Evolutionary conservation across 2,329 filamentous ascomycete genomes (phyloP).

Genomic region (Cordyceps sp.): DNA sequence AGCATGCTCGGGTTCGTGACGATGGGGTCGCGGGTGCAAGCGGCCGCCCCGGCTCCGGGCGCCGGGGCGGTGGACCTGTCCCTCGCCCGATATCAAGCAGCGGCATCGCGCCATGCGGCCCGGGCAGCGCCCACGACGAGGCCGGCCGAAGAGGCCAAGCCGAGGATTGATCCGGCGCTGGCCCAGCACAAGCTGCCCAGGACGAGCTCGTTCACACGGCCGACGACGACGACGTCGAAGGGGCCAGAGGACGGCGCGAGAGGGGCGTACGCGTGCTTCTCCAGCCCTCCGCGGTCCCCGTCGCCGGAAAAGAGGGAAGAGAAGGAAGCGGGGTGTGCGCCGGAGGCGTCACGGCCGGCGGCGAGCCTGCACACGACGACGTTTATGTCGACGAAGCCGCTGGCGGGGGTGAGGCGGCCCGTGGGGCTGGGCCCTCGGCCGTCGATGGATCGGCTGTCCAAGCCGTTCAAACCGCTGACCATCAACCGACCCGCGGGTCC

Average conservation of each 20-base stretch:
- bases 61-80: too few species aligned
- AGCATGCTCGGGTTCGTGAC: constrained; percentile 25
- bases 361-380: constrained; percentile 36
- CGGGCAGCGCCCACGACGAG: constrained; percentile 1
- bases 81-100: too few species aligned
- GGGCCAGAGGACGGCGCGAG: constrained; percentile 12
- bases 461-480: constrained; percentile 40
- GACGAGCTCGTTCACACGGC: constrained; percentile 17
- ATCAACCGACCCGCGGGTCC: constrained; percentile 24
- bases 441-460: constrained; percentile 31
- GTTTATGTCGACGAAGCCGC: constrained; percentile 20
- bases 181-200: constrained; percentile 24
- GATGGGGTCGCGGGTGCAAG: constrained; percentile 6
- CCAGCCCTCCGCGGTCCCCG: constrained; percentile 34
- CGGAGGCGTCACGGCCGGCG: constrained; percentile 15
- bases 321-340: constrained; percentile 9
- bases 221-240: constrained; percentile 11
- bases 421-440: constrained; percentile 26
- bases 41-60: background rate
- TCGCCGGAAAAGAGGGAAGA: constrained; percentile 7
- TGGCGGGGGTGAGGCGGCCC: constrained; percentile 25
- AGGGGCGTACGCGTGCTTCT: constrained; percentile 39
- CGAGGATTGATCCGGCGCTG: constrained; percentile 13
- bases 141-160: constrained; percentile 3
- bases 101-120: too few species aligned